A percentile compares a stretch with the other conserved stretches of the same genome.
Evolutionary conservation across 73 alveolate genomes (phyloP).

Genomic region (Loxodes magnus): DNA sequence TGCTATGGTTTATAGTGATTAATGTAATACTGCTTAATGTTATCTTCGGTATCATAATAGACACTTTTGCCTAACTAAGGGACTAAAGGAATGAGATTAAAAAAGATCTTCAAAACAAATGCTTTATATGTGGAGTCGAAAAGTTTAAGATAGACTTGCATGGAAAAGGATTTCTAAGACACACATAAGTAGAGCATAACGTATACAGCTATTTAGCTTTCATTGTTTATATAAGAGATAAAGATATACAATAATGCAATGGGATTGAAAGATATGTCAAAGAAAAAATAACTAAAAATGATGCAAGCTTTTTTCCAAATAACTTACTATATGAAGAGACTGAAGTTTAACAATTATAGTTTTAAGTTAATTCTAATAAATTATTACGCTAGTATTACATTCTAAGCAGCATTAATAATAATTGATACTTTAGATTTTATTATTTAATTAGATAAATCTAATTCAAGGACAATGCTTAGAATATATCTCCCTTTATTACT

Average conservation of each 20-base stretch:
- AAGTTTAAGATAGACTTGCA: constrained; percentile 44
- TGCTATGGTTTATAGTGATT: constrained; percentile 52
- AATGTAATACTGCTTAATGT: constrained; percentile 51
- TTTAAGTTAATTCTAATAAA: too few relatives aligned
- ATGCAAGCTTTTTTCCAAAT: constrained; percentile 14
- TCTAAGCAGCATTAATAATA: too few relatives aligned
- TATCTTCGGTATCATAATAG: constrained; percentile 64
- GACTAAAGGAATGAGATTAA: constrained; percentile 38
- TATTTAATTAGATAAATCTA: too few relatives aligned
- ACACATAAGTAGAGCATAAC: constrained; percentile 40
- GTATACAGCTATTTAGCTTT: constrained; percentile 35
- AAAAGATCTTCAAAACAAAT: constrained; percentile 50
- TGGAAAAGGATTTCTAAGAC: constrained; percentile 20
- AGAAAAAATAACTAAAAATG: constrained; percentile 5
- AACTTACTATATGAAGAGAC: too few relatives aligned
- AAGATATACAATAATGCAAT: constrained; percentile 14
- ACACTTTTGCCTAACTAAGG: constrained; percentile 66
- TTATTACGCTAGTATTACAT: too few relatives aligned
- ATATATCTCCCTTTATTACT: too few relatives aligned
- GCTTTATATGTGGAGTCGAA: constrained; percentile 58
- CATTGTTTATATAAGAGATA: constrained; percentile 19
- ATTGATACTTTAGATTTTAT: too few relatives aligned
- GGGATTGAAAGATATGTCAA: constrained; percentile 42
- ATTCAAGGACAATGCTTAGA: too few relatives aligned
- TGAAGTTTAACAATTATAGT: too few relatives aligned